Base-by-base conservation (phyloP, 176 grass and related monocot species). In the Carex littledalei region DNA sequence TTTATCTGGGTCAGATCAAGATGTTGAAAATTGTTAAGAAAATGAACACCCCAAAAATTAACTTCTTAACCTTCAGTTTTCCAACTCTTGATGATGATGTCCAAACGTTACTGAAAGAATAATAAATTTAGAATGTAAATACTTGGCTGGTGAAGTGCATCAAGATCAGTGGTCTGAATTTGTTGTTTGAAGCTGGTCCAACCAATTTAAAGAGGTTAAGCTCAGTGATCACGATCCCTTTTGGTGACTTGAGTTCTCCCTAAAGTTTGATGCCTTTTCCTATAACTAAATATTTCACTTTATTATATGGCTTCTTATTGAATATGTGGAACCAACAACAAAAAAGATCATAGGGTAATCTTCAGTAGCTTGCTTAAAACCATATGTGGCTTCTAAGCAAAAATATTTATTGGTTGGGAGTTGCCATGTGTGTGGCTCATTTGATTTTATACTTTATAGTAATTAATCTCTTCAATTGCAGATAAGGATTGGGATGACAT, bases 401-500 rank as follows among this genome's bases (percentile, higher is more conserved):
- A 83, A 66, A 65, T 18, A 52, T 6, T 21, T 37, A 32, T 53
- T 26, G 47, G 12, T 53, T 15, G 12, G 20, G 54, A 76, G 11
- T 54, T 2, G 21, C 21, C n/a, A 75, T 53, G 29, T 55, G 4
- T 16, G 12, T 54, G 45, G 12, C 11, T 77, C 8, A 77, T 77
- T 70, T 68, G n/a, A 47, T 85, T 59, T 26, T 41, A 6, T 47
- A 47, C 76, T 59, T 26, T 41, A 6, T 47, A 71, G 18, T 47
- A 87, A 87, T 52, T 24, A 54, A 55, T 47, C 81, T 60, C 81
- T 92, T 69, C 34, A 73, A 54, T 68, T 89, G 78, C 91, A 99
- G 96, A 99, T 65, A 99, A 99, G 87, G 96, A 99, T 75, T 99
- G 96, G 96, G 96, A 99, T n/a, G 96, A 99, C 83, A 99, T 99